phyloP scores from a whole-genome alignment of 805 yeast genomes.

The Ogataea siamensis region DNA sequence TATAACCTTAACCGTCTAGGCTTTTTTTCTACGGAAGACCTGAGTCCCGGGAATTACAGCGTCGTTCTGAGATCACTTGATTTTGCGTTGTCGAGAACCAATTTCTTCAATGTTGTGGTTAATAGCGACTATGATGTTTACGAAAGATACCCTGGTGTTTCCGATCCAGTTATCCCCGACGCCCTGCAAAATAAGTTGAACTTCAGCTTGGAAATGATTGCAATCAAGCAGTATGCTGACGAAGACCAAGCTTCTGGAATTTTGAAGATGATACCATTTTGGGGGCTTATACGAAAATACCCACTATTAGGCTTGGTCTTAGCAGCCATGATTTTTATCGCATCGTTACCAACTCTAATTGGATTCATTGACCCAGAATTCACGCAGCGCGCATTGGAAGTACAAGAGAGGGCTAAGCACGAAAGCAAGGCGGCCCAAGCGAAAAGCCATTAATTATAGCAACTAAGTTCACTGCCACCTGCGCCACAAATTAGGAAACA shows the following conservation, averaged over 20 bases:
- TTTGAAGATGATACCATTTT: slow-evolving; percentile 22
- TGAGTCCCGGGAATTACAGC: slow-evolving; percentile 16
- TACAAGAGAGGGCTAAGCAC: slow-evolving; percentile 15
- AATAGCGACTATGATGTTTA: slow-evolving; percentile 12
- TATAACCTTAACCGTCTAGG: slow-evolving; percentile 5
- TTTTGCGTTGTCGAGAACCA: slow-evolving; percentile 16
- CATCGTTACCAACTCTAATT: slow-evolving; percentile 26
- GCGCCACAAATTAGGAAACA: slow-evolving; percentile 7
- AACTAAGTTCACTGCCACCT: slow-evolving; percentile 2
- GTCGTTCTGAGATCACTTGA: slow-evolving; percentile 22
- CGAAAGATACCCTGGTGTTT: slow-evolving; percentile 13
- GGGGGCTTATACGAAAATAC: slow-evolving; percentile 18
- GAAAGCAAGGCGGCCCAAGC: background rate
- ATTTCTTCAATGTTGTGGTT: slow-evolving; percentile 11
- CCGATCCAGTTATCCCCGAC: slow-evolving; percentile 2
- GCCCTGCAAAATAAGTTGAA: slow-evolving; percentile 10
- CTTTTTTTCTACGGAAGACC: background rate
- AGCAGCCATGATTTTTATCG: slow-evolving; percentile 11
- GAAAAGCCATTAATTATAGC: background rate
- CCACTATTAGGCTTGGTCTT: slow-evolving; percentile 19
- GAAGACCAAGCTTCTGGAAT: slow-evolving; percentile 10
- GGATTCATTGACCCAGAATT: slow-evolving; percentile 30
- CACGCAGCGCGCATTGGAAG: slow-evolving; percentile 24
- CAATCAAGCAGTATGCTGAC: slow-evolving; percentile 20
- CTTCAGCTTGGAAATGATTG: slow-evolving; percentile 14